Conservation (phyloP, 108 stramenopile species). For the Nannochloropsis gaditana region DNA sequence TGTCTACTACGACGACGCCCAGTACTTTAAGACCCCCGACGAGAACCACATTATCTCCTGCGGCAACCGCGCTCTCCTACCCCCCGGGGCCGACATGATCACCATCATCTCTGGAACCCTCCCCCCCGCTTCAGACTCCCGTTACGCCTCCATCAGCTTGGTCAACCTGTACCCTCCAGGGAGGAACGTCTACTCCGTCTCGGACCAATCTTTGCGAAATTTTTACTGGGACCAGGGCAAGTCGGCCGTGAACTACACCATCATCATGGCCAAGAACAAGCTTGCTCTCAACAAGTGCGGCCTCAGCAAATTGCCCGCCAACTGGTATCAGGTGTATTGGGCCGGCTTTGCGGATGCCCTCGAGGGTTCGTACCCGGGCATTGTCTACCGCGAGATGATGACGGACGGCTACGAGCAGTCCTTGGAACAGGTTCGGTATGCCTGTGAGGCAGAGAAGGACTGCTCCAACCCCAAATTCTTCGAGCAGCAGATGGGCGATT, state of each 20-base stretch:
- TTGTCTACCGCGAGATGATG: constrained; percentile 1
- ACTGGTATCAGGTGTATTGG: background rate
- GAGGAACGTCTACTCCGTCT: background rate
- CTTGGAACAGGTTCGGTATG: background rate
- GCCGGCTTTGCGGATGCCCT: background rate
- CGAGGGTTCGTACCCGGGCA: constrained; percentile 1
- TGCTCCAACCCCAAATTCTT: constrained; percentile 7
- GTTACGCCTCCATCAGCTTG: background rate
- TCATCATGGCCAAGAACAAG: constrained; percentile 8
- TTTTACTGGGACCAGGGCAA: background rate
- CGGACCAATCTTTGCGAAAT: background rate
- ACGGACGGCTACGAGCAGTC: background rate
- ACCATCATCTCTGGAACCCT: background rate
- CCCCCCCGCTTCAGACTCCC: background rate
- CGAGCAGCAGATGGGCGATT: background rate
- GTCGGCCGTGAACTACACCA: constrained; percentile 12
- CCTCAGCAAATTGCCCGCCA: background rate
- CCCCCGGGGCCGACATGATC: background rate
- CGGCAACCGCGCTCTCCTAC: constrained; percentile 1
- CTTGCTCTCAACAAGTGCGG: constrained; percentile 15
- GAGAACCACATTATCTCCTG: background rate
- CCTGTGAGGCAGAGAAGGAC: constrained; percentile 15
- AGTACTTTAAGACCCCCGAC: background rate
- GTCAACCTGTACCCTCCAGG: constrained; percentile 6
- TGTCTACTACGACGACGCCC: background rate